These are phyloP conservation scores for Penicillium sp. DNA, from an alignment of 2,329 filamentous ascomycete genomes.

Conservation along the genomic window DNA sequence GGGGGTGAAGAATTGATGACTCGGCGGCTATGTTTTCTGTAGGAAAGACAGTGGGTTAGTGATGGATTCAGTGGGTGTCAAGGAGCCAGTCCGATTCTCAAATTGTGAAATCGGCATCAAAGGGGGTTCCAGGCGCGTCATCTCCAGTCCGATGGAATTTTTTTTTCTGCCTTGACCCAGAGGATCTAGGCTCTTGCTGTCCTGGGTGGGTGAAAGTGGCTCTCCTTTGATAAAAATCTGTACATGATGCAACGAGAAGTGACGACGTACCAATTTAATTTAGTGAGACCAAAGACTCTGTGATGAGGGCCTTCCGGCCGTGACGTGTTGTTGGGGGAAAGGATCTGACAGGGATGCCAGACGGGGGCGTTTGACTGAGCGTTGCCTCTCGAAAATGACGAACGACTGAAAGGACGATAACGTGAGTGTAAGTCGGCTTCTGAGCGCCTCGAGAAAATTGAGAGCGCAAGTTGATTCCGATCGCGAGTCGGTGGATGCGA, in stretches of 20 bases:
- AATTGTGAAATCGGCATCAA: conserved; percentile 4
- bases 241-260: background rate
- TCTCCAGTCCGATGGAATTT: conserved; percentile 10
- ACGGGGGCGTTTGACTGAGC: conserved; percentile 15
- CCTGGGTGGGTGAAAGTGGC: background rate
- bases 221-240: background rate
- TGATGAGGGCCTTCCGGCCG: conserved; percentile 33
- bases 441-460: conserved; percentile 13
- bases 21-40: conserved; percentile 35
- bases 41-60: conserved; percentile 15
- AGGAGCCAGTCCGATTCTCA: conserved; percentile 13
- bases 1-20: conserved; percentile 34
- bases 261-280: conserved; percentile 32
- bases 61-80: conserved; percentile 13
- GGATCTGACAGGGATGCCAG: conserved; percentile 31
- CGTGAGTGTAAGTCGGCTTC: conserved; percentile 9
- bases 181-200: background rate
- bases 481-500: conserved; percentile 14
- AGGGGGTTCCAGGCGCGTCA: conserved; percentile 11
- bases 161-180: conserved; percentile 9
- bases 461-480: conserved; percentile 3
- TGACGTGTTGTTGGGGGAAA: conserved; percentile 17
- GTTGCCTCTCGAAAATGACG: background rate
- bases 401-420: conserved; percentile 11
- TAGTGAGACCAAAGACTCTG: conserved; percentile 28